These are phyloP conservation scores for Geotrichum phurueaensis DNA, from an alignment of 1,139 yeast genomes.

Conservation along the genomic window DNA sequence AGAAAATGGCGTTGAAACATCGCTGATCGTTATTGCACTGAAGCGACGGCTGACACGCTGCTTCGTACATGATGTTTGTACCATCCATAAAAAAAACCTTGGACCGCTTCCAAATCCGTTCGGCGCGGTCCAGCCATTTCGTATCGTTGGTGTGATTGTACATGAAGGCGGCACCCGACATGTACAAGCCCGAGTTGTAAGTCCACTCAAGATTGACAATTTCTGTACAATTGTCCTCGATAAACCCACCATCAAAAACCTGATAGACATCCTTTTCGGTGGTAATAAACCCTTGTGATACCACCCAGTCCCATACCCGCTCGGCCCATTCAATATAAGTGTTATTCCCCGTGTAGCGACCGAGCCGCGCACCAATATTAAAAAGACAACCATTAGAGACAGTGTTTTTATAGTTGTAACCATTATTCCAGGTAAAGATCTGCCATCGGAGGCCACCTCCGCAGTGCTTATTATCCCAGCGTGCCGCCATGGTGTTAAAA, in stretches of 20 bases:
- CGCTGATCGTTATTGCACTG: slow-evolving; percentile 84
- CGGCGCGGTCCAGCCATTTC: slow-evolving; percentile 56
- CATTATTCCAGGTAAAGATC: slow-evolving; percentile 89
- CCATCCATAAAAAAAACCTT: slow-evolving; percentile 51
- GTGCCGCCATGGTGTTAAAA: slow-evolving; percentile 78
- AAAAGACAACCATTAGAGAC: slow-evolving; percentile 88
- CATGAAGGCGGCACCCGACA: slow-evolving; percentile 77
- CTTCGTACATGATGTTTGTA: slow-evolving; percentile 59
- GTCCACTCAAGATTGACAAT: slow-evolving; percentile 69
- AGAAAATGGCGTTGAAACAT: slow-evolving; percentile 75
- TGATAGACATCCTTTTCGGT: slow-evolving; percentile 37
- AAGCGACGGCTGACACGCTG: slow-evolving; percentile 63
- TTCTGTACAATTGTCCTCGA: slow-evolving; percentile 56
- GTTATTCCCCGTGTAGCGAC: slow-evolving; percentile 69
- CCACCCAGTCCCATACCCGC: slow-evolving; percentile 77
- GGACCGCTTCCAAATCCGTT: slow-evolving; percentile 42
- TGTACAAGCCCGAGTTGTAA: slow-evolving; percentile 75
- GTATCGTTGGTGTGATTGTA: slow-evolving; percentile 66
- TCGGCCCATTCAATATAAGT: slow-evolving; percentile 81
- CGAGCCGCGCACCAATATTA: slow-evolving; percentile 81
- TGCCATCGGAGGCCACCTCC: slow-evolving; percentile 95
- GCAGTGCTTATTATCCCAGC: slow-evolving; percentile 77
- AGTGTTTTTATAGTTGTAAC: slow-evolving; percentile 86
- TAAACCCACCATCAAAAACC: slow-evolving; percentile 73
- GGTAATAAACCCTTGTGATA: slow-evolving; percentile 49